Percentiles rank a stretch among this genome's conserved stretches.
Conservation (phyloP, 305 asterid species). For the Fraxinus sp. region DNA sequence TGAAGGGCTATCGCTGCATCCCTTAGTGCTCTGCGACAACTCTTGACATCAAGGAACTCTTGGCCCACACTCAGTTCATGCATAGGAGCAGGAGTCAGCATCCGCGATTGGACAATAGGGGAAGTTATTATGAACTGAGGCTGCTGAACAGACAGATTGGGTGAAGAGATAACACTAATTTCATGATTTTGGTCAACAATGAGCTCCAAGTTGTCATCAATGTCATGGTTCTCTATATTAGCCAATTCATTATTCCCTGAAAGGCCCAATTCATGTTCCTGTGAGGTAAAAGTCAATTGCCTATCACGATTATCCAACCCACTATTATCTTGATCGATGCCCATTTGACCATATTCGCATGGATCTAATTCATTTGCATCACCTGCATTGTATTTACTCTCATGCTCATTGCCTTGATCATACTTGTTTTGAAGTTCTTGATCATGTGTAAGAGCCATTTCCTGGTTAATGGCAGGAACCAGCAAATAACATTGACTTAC, state of each 20-base stretch:
- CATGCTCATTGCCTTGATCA: conserved; percentile 34
- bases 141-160: conserved; percentile 32
- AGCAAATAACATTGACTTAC: conserved; percentile 27
- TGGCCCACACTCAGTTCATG: conserved; percentile 63
- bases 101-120: conserved; percentile 52
- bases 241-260: conserved; percentile 37
- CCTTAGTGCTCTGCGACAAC: conserved; percentile 70
- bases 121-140: conserved; percentile 40
- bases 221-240: conserved; percentile 36
- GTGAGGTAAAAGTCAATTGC: conserved; percentile 32
- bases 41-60: conserved; percentile 66
- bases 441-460: conserved; percentile 31
- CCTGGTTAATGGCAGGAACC: conserved; percentile 30
- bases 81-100: conserved; percentile 32
- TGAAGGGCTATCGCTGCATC: conserved; percentile 70
- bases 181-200: conserved; percentile 36
- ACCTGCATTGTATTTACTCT: conserved; percentile 37
- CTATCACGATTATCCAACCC: conserved; percentile 26
- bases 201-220: conserved; percentile 40
- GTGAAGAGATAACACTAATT: conserved; percentile 24
- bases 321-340: conserved; percentile 33
- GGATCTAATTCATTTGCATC: conserved; percentile 25
- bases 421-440: conserved; percentile 31
- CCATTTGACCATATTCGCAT: conserved; percentile 24
- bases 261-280: conserved; percentile 33